These are phyloP conservation scores for Microstroma glucosiphilum DNA, from an alignment of 1,284 basidiomycete genomes.

Conservation along the genomic window DNA sequence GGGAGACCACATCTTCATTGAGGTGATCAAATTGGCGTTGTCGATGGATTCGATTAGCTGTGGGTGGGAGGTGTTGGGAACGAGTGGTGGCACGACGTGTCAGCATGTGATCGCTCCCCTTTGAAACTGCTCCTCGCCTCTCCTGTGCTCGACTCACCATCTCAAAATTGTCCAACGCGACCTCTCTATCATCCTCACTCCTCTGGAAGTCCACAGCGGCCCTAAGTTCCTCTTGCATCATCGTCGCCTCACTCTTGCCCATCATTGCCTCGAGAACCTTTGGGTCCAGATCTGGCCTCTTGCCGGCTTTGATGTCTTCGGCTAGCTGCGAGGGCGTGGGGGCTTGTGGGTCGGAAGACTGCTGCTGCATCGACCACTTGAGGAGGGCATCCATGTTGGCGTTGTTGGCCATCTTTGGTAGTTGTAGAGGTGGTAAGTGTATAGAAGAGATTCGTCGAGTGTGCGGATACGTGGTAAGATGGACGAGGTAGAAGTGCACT, in stretches of 20 bases:
- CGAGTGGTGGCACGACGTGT: not conserved
- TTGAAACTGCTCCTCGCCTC: not conserved
- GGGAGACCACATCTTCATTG: slow-evolving; percentile 78
- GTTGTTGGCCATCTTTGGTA: not conserved
- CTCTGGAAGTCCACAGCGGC: slow-evolving; percentile 33
- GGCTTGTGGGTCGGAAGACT: slow-evolving; percentile 11
- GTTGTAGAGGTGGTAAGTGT: too few species aligned
- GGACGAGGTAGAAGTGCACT: too few species aligned
- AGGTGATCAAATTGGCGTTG: slow-evolving; percentile 86
- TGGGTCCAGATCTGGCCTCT: slow-evolving; percentile 44
- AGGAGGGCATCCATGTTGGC: slow-evolving; percentile 41
- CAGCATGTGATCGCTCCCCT: slow-evolving; percentile 7
- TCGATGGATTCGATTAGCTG: slow-evolving; percentile 88
- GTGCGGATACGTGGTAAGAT: too few species aligned
- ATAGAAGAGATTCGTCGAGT: too few species aligned
- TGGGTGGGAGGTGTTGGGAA: not conserved
- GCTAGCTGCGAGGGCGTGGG: slow-evolving; percentile 22
- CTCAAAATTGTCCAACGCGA: slow-evolving; percentile 87
- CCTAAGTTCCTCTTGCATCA: slow-evolving; percentile 47
- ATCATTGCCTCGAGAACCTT: slow-evolving; percentile 43
- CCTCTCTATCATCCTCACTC: slow-evolving; percentile 54
- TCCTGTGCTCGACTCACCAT: slow-evolving; percentile 61
- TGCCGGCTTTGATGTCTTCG: slow-evolving; percentile 33
- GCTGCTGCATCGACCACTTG: slow-evolving; percentile 37
- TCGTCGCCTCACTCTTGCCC: slow-evolving; percentile 48